phyloP scores from a whole-genome alignment of 768 basidiomycete genomes.

The Pleurotus cornucopiae region DNA sequence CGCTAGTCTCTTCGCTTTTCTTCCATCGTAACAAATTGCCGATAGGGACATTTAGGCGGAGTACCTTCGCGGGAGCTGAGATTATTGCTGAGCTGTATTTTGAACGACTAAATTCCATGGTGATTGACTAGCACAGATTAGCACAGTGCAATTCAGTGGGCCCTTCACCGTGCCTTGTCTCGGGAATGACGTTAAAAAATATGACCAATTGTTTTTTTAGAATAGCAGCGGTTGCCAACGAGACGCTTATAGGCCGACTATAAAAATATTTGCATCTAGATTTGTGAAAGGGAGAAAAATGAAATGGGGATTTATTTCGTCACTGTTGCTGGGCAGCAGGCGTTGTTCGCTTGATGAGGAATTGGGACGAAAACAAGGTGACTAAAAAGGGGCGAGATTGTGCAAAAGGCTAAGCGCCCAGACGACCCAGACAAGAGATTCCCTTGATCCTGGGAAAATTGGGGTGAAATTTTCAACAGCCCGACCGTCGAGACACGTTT shows the following conservation, averaged over 20 bases:
- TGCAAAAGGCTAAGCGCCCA: not conserved
- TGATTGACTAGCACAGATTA: too few relatives aligned
- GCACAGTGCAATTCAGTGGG: too few relatives aligned
- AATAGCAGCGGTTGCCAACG: conserved; percentile 7
- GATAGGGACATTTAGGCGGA: too few relatives aligned
- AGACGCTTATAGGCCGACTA: not conserved
- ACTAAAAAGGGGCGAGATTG: conserved; percentile 4
- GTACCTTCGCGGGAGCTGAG: too few relatives aligned
- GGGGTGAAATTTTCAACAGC: conserved; percentile 8
- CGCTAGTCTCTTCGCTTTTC: too few relatives aligned
- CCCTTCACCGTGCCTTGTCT: not conserved
- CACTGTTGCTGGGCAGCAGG: not conserved
- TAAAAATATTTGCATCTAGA: not conserved
- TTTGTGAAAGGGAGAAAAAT: not conserved
- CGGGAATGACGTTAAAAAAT: conserved; percentile 7
- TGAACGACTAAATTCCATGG: too few relatives aligned
- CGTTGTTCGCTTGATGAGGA: not conserved
- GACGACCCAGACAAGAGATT: not conserved
- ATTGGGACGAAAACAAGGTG: too few relatives aligned
- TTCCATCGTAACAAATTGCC: too few relatives aligned
- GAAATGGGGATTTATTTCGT: not conserved
- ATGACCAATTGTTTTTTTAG: not conserved
- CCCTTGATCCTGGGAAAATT: conserved; percentile 8
- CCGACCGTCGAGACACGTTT: conserved; percentile 10
- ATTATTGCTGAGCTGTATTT: too few relatives aligned